Conservation (phyloP, 345 rosid genomes). For the Heritiera littoralis region DNA sequence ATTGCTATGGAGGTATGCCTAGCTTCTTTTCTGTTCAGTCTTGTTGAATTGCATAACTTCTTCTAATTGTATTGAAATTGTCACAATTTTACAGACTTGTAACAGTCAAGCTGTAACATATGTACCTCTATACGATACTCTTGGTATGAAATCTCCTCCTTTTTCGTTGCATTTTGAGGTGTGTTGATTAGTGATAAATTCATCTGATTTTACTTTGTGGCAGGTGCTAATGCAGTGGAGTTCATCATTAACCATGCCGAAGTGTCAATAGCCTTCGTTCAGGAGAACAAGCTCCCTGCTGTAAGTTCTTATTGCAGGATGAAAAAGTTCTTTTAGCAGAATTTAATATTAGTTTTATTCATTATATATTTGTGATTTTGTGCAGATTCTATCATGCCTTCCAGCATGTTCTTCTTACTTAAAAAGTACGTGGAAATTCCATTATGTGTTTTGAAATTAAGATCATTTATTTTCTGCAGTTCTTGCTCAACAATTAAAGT, state of each 20-base stretch:
- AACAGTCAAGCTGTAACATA: constrained; percentile 73
- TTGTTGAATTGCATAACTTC: not conserved
- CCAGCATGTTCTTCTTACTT: constrained; percentile 58
- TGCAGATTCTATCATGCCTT: constrained; percentile 76
- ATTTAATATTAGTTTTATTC: not conserved
- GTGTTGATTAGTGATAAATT: not conserved
- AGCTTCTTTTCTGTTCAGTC: not conserved
- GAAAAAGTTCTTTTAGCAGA: not conserved
- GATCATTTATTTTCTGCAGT: not conserved
- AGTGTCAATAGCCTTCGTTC: constrained; percentile 74
- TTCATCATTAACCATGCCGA: constrained; percentile 93
- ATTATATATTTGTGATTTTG: constrained; percentile 1
- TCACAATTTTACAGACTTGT: constrained; percentile 58
- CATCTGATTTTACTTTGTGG: not conserved
- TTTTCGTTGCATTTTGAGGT: not conserved
- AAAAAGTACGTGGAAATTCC: constrained; percentile 53
- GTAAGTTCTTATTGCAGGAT: constrained; percentile 41
- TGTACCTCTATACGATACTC: constrained; percentile 84
- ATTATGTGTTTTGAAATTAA: not conserved
- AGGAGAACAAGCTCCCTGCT: constrained; percentile 73
- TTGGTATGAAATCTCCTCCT: constrained; percentile 42
- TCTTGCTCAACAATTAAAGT: not conserved
- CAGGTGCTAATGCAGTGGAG: constrained; percentile 92
- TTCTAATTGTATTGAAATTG: not conserved
- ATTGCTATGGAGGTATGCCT: constrained; percentile 73